Conservation (phyloP, 768 basidiomycete species). For the Xerocomellus intermedius region DNA sequence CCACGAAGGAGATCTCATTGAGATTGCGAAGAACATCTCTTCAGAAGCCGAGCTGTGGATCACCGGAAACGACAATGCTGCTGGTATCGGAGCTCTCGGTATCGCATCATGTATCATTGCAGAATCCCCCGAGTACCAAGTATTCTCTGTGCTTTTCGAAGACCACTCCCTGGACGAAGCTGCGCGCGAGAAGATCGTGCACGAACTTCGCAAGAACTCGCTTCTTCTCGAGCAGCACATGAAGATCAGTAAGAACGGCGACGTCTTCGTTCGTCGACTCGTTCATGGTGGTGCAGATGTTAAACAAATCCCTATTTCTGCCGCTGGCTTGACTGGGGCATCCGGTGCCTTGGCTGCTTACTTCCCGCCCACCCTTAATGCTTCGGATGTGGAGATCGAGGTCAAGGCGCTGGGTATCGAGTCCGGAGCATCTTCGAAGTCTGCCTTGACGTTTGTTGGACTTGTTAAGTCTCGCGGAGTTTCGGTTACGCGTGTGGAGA, state of each 20-base stretch:
- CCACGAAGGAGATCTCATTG: conserved; percentile 26
- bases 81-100: conserved; percentile 31
- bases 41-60: conserved; percentile 30
- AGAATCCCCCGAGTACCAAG: conserved; percentile 30
- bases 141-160: conserved; percentile 30
- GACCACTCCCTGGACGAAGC: conserved; percentile 25
- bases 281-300: conserved; percentile 27
- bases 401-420: conserved; percentile 16
- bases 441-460: conserved; percentile 19
- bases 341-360: conserved; percentile 17
- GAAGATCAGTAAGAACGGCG: conserved; percentile 27
- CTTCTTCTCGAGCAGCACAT: conserved; percentile 30
- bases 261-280: conserved; percentile 29
- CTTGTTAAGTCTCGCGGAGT: conserved; percentile 17
- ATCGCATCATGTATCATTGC: conserved; percentile 29
- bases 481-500: conserved; percentile 3
- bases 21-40: conserved; percentile 24
- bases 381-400: conserved; percentile 21
- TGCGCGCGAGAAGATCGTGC: conserved; percentile 24
- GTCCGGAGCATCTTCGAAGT: conserved; percentile 3
- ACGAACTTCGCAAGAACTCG: conserved; percentile 26
- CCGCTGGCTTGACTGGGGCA: conserved; percentile 9
- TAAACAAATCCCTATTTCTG: conserved; percentile 12
- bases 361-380: conserved; percentile 17
- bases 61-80: conserved; percentile 30